Percentiles rank a stretch among this genome's conserved stretches.
phyloP scores from a whole-genome alignment of 176 grass and related monocot genomes.

The Pontederia crassipes region DNA sequence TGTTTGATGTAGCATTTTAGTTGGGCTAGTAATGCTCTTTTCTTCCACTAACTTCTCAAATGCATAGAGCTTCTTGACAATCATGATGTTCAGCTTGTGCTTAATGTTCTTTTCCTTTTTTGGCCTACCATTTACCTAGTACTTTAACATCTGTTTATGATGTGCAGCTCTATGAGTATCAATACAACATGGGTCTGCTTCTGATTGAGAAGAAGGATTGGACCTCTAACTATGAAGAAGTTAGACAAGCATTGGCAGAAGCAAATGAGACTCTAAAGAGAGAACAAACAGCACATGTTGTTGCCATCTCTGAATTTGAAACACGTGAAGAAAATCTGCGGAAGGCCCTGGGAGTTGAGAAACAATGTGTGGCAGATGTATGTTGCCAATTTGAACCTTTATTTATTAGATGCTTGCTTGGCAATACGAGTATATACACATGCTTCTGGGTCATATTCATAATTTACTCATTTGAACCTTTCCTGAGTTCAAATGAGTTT shows the following conservation, averaged over 20 bases:
- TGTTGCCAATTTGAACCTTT: constrained; percentile 13
- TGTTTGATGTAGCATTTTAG: too few species aligned
- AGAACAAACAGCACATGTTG: constrained; percentile 68
- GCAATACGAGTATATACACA: too few species aligned
- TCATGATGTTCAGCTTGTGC: too few species aligned
- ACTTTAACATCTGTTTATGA: constrained; percentile 17
- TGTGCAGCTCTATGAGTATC: constrained; percentile 76
- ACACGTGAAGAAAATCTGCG: constrained; percentile 56
- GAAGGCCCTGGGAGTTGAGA: constrained; percentile 72
- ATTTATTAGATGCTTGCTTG: constrained; percentile 5
- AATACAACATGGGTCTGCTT: constrained; percentile 88
- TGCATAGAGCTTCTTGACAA: too few species aligned
- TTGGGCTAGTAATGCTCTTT: too few species aligned
- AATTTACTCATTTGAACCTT: too few species aligned
- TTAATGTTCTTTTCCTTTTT: background rate
- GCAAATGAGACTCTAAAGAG: constrained; percentile 67
- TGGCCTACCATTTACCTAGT: background rate
- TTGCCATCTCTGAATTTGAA: constrained; percentile 64
- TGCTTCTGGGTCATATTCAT: too few species aligned
- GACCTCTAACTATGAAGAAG: constrained; percentile 50
- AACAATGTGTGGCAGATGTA: constrained; percentile 82
- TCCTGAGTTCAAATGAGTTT: too few species aligned
- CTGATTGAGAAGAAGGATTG: constrained; percentile 96
- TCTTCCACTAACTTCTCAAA: too few species aligned
- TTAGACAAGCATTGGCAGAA: constrained; percentile 43